Evolutionary conservation across 345 rosid genomes (phyloP).

Genomic region (Fremontodendron californicum): DNA sequence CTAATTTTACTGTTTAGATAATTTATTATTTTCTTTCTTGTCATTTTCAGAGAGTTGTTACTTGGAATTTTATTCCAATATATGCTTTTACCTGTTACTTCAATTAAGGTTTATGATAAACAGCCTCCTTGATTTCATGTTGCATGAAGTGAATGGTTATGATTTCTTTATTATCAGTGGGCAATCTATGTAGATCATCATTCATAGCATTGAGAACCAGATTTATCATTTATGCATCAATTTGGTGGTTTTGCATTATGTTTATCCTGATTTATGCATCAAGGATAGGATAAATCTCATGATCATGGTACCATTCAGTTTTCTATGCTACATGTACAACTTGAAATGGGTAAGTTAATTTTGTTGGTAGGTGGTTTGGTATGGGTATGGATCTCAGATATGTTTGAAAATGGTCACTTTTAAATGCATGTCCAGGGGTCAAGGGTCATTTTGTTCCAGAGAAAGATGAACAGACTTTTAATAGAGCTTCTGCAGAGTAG

Average conservation of each 20-base stretch:
- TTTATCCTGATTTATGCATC: not conserved
- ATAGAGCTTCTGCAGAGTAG: not conserved
- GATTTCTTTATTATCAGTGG: not conserved
- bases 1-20: not conserved
- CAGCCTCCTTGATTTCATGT: not conserved
- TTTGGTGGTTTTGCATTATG: not conserved
- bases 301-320: not conserved
- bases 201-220: not conserved
- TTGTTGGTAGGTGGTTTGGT: not conserved
- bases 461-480: not conserved
- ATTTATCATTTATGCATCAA: too few relatives aligned
- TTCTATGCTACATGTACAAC: not conserved
- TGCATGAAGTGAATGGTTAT: conserved; percentile 13
- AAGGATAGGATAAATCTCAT: not conserved
- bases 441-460: not conserved
- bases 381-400: not conserved
- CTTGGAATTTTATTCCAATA: not conserved
- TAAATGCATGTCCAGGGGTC: not conserved
- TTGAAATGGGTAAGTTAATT: not conserved
- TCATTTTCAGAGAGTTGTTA: not conserved
- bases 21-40: not conserved
- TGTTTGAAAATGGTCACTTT: not conserved
- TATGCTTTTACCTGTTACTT: not conserved
- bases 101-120: not conserved
- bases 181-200: not conserved